These are phyloP conservation scores for Anastatica hierochuntica DNA, from an alignment of 345 rosid genomes.

Conservation along the genomic window DNA sequence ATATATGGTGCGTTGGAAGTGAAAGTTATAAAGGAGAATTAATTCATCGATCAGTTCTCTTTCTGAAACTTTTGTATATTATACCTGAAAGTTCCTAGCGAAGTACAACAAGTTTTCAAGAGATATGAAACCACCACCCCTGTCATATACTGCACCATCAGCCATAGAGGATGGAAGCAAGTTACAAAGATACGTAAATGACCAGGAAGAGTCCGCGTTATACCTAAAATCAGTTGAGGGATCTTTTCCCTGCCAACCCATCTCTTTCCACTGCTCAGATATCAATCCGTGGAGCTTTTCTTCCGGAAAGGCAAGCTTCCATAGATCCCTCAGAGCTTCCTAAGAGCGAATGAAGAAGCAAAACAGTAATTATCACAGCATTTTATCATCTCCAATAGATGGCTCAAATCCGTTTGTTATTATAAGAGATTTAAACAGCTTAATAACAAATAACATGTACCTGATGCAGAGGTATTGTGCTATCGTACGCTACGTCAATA, in stretches of 20 bases:
- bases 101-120: conserved; percentile 92
- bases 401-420: no score
- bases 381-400: no score
- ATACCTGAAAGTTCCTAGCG: conserved; percentile 76
- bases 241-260: conserved; percentile 99
- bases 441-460: no score
- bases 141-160: conserved; percentile 27
- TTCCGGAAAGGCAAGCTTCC: conserved; percentile 88
- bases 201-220: background rate
- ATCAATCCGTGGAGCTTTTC: conserved; percentile 78
- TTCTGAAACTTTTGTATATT: no score
- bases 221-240: conserved; percentile 99
- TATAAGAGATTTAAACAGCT: no score
- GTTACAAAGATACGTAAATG: background rate
- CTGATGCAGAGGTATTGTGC: conserved; percentile 68
- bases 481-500: conserved; percentile 79
- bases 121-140: conserved; percentile 99
- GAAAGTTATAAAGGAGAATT: no score
- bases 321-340: conserved; percentile 81
- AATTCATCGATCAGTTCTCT: no score
- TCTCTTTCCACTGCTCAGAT: conserved; percentile 99
- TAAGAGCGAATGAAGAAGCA: conserved; percentile 17
- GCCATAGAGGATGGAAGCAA: conserved; percentile 11
- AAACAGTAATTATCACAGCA: no score
- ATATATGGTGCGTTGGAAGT: no score